These are phyloP conservation scores for Ophiocordyceps polyrhachis-furcata DNA, from an alignment of 2,329 filamentous ascomycete species.

Conservation along the genomic window DNA sequence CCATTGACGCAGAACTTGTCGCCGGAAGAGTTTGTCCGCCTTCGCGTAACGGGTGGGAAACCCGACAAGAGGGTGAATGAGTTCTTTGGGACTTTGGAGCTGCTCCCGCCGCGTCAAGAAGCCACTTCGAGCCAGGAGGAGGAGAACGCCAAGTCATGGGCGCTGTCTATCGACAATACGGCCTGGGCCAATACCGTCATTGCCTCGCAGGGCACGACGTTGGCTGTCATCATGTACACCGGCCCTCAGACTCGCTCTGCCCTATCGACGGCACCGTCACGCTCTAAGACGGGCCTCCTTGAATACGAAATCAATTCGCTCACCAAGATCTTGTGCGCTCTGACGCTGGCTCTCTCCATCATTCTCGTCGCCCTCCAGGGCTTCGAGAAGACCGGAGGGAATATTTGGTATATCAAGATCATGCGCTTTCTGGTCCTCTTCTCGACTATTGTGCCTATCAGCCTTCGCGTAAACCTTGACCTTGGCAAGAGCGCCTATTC, in stretches of 20 bases:
- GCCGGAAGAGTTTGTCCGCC: constrained; percentile 49
- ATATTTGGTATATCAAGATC: constrained; percentile 86
- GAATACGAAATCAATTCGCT: constrained; percentile 95
- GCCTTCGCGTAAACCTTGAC: constrained; percentile 86
- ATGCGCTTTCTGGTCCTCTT: constrained; percentile 97
- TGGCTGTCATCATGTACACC: constrained; percentile 86
- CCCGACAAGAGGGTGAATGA: constrained; percentile 91
- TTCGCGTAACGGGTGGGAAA: constrained; percentile 64
- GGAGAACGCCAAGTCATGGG: constrained; percentile 36
- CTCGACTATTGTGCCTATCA: constrained; percentile 98
- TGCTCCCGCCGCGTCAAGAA: constrained; percentile 37
- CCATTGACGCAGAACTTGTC: constrained; percentile 66
- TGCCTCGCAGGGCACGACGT: constrained; percentile 73
- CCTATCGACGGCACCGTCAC: constrained; percentile 74
- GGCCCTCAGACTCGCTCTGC: constrained; percentile 87
- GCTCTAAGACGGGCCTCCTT: constrained; percentile 83
- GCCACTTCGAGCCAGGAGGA: constrained; percentile 22
- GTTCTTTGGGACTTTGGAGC: constrained; percentile 74
- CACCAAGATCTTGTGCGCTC: constrained; percentile 83
- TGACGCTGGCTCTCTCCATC: constrained; percentile 74
- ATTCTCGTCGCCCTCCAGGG: constrained; percentile 76
- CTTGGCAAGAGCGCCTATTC: constrained; percentile 96
- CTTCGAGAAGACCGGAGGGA: constrained; percentile 47
- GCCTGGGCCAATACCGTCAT: constrained; percentile 98
- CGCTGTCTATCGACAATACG: constrained; percentile 87